Evolutionary conservation across 345 rosid species (phyloP).

Genomic region (Populus pruinosa): DNA sequence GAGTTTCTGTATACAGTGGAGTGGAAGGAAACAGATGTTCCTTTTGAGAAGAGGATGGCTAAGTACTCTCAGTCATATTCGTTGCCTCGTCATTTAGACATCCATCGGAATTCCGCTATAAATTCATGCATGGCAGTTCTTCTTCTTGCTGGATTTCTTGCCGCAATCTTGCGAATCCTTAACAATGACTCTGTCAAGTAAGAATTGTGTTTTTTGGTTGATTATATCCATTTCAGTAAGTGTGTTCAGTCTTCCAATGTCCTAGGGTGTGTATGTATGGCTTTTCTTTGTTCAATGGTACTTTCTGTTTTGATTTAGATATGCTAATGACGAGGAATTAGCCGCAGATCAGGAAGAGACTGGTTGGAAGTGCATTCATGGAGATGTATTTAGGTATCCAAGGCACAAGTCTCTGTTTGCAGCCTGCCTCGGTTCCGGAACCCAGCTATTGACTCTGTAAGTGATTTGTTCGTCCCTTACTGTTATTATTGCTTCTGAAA

Average conservation of each 20-base stretch:
- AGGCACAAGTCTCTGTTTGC: conserved; percentile 27
- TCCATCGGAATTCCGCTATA: conserved; percentile 27
- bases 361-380: conserved; percentile 34
- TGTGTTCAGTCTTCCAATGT: too few species aligned
- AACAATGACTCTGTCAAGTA: conserved; percentile 19
- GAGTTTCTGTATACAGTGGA: conserved; percentile 24
- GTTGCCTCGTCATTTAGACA: conserved; percentile 2
- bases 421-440: conserved; percentile 30
- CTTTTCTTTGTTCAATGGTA: too few species aligned
- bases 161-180: conserved; percentile 16
- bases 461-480: background rate
- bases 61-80: conserved; percentile 15
- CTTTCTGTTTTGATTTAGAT: background rate
- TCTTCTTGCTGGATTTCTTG: conserved; percentile 29
- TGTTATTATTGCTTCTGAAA: too few species aligned
- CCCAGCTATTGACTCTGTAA: conserved; percentile 32
- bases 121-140: conserved; percentile 30
- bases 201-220: background rate
- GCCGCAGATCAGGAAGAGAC: conserved; percentile 34
- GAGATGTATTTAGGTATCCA: conserved; percentile 29
- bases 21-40: conserved; percentile 28
- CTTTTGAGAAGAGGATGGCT: conserved; percentile 31
- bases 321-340: conserved; percentile 30
- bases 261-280: too few species aligned
- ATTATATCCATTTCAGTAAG: background rate